Percentiles rank a stretch among this genome's conserved stretches.
Conservation (phyloP, 2,329 filamentous ascomycete genomes). For the Xylariaceae sp. region DNA sequence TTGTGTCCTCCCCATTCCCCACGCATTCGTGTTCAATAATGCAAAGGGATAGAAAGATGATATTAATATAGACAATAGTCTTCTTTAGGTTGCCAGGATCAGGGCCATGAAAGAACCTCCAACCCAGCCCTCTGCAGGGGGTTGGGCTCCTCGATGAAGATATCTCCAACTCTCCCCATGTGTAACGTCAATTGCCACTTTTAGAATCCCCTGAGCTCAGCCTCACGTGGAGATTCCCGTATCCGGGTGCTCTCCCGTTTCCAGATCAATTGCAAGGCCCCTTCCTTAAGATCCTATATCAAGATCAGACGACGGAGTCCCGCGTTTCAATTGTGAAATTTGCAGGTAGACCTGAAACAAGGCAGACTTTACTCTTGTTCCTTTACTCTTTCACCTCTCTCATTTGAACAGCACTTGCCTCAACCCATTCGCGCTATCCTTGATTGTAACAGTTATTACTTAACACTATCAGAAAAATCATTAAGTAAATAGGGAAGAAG, state of each 20-base stretch:
- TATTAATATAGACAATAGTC: not conserved
- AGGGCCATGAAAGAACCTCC: not conserved
- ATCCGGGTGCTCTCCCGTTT: conserved; percentile 8
- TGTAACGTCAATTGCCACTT: conserved; percentile 10
- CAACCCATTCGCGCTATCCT: no score
- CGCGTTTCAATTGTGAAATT: conserved; percentile 19
- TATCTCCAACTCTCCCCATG: not conserved
- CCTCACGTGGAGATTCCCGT: no score
- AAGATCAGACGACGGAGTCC: conserved; percentile 1
- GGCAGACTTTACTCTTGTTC: not conserved
- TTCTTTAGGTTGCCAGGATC: not conserved
- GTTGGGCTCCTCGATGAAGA: not conserved
- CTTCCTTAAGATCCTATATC: conserved; percentile 6
- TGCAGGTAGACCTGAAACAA: conserved; percentile 18
- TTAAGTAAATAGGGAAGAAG: no score
- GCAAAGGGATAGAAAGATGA: not conserved
- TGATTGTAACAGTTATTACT: no score
- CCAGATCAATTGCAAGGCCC: conserved; percentile 13
- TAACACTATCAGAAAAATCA: no score
- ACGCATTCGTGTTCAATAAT: not conserved
- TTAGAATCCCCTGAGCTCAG: conserved; percentile 16
- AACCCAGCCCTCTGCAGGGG: not conserved
- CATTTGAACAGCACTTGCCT: not conserved
- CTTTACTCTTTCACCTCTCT: not conserved
- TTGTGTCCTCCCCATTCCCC: not conserved